Conservation (phyloP, 2,329 filamentous ascomycete genomes). For the Aspergillus ruber region DNA sequence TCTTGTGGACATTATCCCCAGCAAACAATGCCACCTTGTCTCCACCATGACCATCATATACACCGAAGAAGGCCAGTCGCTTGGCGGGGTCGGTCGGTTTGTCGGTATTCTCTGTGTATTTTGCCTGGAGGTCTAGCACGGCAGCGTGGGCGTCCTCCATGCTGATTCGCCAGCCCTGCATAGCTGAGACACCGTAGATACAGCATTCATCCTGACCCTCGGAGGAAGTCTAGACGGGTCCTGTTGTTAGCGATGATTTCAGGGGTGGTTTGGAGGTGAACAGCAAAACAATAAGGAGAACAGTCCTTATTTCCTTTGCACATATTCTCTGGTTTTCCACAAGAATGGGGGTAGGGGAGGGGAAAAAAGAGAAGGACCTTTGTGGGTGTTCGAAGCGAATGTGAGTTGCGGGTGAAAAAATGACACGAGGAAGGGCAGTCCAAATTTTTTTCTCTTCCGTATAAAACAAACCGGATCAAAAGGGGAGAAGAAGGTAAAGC, state of each 20-base stretch:
- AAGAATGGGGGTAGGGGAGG: not conserved
- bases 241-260: slow-evolving; percentile 8
- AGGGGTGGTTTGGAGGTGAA: not conserved
- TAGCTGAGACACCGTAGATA: slow-evolving; percentile 89
- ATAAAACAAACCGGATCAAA: not conserved
- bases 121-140: slow-evolving; percentile 75
- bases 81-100: slow-evolving; percentile 60
- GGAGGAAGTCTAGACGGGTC: slow-evolving; percentile 63
- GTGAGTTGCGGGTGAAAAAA: not conserved
- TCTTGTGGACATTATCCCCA: slow-evolving; percentile 87
- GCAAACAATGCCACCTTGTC: slow-evolving; percentile 93
- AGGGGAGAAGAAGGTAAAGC: not conserved
- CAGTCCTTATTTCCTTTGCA: too few relatives aligned
- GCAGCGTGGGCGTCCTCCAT: slow-evolving; percentile 97
- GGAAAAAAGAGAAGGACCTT: not conserved
- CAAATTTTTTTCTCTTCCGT: not conserved
- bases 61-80: slow-evolving; percentile 89
- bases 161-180: slow-evolving; percentile 99
- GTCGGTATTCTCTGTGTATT: slow-evolving; percentile 44
- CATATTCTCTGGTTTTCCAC: too few relatives aligned
- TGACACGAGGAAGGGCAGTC: not conserved
- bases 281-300: too few relatives aligned
- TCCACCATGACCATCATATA: slow-evolving; percentile 95
- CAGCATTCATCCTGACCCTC: slow-evolving; percentile 88
- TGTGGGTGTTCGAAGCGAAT: not conserved